Percentiles rank a stretch among this genome's conserved stretches.
Evolutionary conservation across 306 rosid species (phyloP).

Genomic region (Inga leiocalycina): DNA sequence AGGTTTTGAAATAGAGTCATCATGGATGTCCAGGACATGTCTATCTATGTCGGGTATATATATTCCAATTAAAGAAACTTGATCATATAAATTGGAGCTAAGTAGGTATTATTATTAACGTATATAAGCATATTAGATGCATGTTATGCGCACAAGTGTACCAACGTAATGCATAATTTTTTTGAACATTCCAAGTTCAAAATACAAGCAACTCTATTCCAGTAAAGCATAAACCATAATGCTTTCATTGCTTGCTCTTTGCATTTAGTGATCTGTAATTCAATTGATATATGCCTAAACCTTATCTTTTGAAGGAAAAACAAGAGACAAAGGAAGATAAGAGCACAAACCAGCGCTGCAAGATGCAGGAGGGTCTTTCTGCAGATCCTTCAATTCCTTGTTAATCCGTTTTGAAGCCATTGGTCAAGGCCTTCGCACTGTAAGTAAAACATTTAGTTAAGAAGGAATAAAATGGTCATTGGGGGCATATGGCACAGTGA

Average conservation of each 20-base stretch:
- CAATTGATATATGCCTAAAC: not conserved
- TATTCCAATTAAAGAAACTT: not conserved
- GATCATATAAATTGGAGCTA: not conserved
- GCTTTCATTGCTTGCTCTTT: not conserved
- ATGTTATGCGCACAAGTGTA: not conserved
- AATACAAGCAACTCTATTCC: not conserved
- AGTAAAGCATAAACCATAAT: not conserved
- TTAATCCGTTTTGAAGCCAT: conserved; percentile 62
- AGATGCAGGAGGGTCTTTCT: conserved; percentile 69
- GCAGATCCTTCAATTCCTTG: conserved; percentile 70
- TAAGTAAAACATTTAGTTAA: not conserved
- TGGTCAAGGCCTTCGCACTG: not conserved
- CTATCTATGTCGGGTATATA: not conserved
- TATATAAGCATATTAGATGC: not conserved
- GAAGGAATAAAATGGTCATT: not conserved
- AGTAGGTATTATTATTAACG: not conserved
- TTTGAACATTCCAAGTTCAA: not conserved
- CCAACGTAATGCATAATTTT: not conserved
- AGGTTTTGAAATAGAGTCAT: not conserved
- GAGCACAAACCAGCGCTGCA: conserved; percentile 64
- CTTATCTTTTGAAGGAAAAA: not conserved
- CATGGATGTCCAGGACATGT: not conserved
- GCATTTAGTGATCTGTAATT: not conserved
- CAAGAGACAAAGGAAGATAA: not conserved
- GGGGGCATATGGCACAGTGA: not conserved